Evolutionary conservation across 176 grass and related monocot genomes (phyloP), one percentile per base, ranked within the genome.

Genomic region (Melocanna baccifera): DNA sequence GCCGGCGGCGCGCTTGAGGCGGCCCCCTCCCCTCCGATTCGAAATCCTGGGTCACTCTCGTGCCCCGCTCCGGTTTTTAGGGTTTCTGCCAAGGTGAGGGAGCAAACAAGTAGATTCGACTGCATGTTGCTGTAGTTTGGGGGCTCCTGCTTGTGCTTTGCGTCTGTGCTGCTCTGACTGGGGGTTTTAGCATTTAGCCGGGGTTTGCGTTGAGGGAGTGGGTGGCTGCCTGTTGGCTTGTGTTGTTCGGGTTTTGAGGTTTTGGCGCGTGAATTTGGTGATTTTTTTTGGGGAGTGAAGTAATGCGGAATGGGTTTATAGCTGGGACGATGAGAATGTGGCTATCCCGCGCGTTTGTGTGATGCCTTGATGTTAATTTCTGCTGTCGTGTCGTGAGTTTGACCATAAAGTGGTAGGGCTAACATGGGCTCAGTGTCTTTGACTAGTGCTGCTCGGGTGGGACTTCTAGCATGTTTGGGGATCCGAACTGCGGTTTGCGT

Each of bases 281-380:
- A 34, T n/a, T 62, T 75, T 41, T 71, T 32, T 19, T n/a, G n/a
- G 41, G 7, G 48, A 45, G 20, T 18, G 22, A 47, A 22, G 75
- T 66, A 89, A 67, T 39, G 87, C 19, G 4, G 20, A 36, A 68
- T 18, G 62, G 7, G 7, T 47, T 75, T 75, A 12, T 65, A 69
- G 28, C 55, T 81, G 42, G 69, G 19, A 81, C 39, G 62, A 32
- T 58, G 45, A 41, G 19, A 81, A 87, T 87, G 61, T 75, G 39
- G 77, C 50, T 81, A 75, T 23, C 37, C 70, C 67, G 58, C 37
- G 30, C 63, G 47, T 52, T 57, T 57, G 5, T 56, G 30, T n/a
- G 50, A 56, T 37, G 47, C 46, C 28, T 34, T 20, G 26, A 18
- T 53, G 71, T 8, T 74, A 48, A 4, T 74, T 74, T 74, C 25